phyloP scores from a whole-genome alignment of 306 rosid species.

The Ormosia emarginata region DNA sequence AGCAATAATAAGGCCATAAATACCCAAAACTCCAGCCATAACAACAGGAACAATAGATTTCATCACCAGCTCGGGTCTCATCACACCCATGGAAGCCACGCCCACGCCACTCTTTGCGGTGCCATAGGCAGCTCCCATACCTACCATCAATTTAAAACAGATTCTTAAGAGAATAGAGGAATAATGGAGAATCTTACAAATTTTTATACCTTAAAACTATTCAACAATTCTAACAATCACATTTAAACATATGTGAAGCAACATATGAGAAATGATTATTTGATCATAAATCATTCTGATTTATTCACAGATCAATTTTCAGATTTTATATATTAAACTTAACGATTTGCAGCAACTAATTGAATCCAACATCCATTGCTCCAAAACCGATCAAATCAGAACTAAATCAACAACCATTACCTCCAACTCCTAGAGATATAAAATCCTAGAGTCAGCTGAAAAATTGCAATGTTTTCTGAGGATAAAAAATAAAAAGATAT shows the following conservation, averaged over 20 bases:
- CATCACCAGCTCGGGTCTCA: slow-evolving; percentile 94
- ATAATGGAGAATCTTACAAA: neutral
- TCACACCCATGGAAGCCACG: slow-evolving; percentile 90
- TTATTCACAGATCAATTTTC: neutral
- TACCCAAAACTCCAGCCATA: slow-evolving; percentile 96
- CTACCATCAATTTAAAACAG: slow-evolving; percentile 35
- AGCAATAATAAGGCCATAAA: slow-evolving; percentile 85
- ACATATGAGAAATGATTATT: neutral
- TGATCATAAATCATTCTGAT: neutral
- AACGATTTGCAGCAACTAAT: neutral
- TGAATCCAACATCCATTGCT: neutral
- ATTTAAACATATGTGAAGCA: neutral
- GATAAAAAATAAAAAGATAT: neutral
- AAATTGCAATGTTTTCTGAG: too few species aligned
- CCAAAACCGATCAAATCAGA: slow-evolving; percentile 2
- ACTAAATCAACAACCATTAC: neutral
- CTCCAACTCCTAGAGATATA: too few species aligned
- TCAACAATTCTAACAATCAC: neutral
- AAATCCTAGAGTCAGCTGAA: neutral
- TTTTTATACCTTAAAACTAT: neutral
- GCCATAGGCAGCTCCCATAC: slow-evolving; percentile 94
- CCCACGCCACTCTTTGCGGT: slow-evolving; percentile 91
- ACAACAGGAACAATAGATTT: slow-evolving; percentile 89
- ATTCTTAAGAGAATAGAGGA: neutral
- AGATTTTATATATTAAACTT: neutral